A percentile compares a stretch with the other conserved stretches of the same genome.
phyloP scores from a whole-genome alignment of 441 rosid genomes.

The Adansonia grandidieri region DNA sequence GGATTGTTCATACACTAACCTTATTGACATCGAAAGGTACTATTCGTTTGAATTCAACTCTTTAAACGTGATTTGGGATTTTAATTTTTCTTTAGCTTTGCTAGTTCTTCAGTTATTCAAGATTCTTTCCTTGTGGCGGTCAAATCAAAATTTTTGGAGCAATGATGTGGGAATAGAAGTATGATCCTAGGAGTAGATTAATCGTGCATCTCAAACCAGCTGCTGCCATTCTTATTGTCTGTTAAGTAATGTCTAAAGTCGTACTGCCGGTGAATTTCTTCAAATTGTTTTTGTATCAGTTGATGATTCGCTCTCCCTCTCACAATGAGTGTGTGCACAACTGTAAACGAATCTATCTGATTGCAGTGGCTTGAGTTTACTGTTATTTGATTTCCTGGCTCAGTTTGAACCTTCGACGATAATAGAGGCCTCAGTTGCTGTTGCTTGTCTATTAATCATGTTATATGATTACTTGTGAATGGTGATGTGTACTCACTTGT shows the following conservation, averaged over 20 bases:
- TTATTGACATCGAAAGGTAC: constrained; percentile 44
- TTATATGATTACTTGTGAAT: not conserved
- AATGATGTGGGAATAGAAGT: constrained; percentile 34
- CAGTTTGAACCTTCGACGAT: not conserved
- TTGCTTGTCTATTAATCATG: not conserved
- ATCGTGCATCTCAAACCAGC: constrained; percentile 24
- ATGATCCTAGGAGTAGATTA: constrained; percentile 31
- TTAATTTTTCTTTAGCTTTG: constrained; percentile 31
- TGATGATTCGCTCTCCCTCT: not conserved
- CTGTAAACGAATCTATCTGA: not conserved
- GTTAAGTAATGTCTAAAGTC: constrained; percentile 28
- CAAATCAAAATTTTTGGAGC: constrained; percentile 25
- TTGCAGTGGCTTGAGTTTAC: not conserved
- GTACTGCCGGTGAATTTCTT: constrained; percentile 14
- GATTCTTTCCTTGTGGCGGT: constrained; percentile 23
- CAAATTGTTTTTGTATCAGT: not conserved
- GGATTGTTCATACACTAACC: constrained; percentile 66
- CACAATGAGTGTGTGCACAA: not conserved
- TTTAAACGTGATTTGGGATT: constrained; percentile 34
- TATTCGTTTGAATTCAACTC: constrained; percentile 39
- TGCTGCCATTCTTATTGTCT: constrained; percentile 12
- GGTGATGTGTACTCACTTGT: not conserved
- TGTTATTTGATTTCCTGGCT: not conserved
- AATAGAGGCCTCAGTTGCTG: not conserved
- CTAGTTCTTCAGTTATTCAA: constrained; percentile 27